phyloP scores from a whole-genome alignment of 371 early-diverging fungal species.

The Actinomucor elegans region DNA sequence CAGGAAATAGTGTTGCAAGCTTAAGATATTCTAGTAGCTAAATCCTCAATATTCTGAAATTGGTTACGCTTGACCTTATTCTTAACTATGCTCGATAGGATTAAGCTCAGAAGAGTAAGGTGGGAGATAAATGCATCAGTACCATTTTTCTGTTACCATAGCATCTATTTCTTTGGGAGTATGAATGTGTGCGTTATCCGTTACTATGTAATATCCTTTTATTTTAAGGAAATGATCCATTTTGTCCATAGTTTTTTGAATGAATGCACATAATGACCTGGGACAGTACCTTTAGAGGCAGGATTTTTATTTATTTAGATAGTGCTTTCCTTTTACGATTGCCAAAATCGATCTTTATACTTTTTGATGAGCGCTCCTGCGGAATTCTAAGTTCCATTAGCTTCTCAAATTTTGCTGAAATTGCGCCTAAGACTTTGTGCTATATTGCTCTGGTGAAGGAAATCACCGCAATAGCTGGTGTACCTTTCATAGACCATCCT shows the following conservation, averaged over 20 bases:
- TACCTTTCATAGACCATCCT: constrained; percentile 11
- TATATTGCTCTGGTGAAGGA: constrained; percentile 9
- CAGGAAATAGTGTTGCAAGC: neutral
- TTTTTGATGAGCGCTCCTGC: neutral
- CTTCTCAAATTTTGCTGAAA: too few relatives aligned
- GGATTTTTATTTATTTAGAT: constrained; percentile 9
- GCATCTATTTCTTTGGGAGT: constrained; percentile 9
- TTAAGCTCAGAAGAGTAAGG: constrained; percentile 8
- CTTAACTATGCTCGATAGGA: constrained; percentile 3
- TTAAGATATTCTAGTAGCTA: neutral
- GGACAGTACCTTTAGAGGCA: constrained; percentile 7
- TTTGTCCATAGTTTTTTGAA: constrained; percentile 18
- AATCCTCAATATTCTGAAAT: neutral
- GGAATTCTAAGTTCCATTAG: neutral
- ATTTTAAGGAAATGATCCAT: constrained; percentile 19
- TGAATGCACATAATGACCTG: constrained; percentile 14
- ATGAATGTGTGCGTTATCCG: constrained; percentile 20
- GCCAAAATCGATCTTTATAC: neutral
- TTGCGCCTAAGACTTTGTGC: constrained; percentile 12
- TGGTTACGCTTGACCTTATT: neutral
- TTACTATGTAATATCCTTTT: constrained; percentile 23
- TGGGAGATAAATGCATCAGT: constrained; percentile 1
- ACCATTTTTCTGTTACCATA: constrained; percentile 12
- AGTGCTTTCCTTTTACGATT: constrained; percentile 13
- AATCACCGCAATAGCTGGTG: constrained; percentile 6